Evolutionary conservation across 2,329 filamentous ascomycete species (phyloP), one percentile per base, ranked within the genome.

Genomic region (Aspergillus chevalieri): DNA sequence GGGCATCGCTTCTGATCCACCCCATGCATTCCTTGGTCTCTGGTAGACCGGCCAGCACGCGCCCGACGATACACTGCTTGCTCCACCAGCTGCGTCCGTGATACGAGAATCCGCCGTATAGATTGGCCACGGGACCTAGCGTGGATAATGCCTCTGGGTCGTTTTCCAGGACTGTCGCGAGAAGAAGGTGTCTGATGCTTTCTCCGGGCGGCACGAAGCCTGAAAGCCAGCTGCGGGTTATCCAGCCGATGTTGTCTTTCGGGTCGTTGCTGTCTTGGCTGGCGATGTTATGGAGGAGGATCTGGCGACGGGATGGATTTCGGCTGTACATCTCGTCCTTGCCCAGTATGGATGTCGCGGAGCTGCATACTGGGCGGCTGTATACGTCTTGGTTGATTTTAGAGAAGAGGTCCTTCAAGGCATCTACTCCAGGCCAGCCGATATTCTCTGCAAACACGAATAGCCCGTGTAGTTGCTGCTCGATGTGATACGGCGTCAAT

Each of bases 41-140:
- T 6, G 69, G 61, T 24, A 72, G 47, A 39, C 74, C 70, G 30
- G 74, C 74, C 24, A 83, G 51, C 1, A 82, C 76, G 24, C 78
- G 72, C 0, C 76, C 77, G n/a, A 80, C 70, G 28, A 82, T 68
- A 36, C 74, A 79, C 41, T 67, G 68, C 58, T 80, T 81, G 58
- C 78, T 81, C 79, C 79, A 83, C 72, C 76, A 83, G 43, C 73
- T 77, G 30, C 68, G 68, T 3, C 65, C 69, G 6, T 65, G 57
- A 51, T 78, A 79, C 22, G 77, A 60, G 52, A 83, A 80, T 2
- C 79, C 80, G 17, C 78, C 77, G 47, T 79, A 75, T 0, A 82
- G 64, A 54, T 78, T 78, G 0, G 74, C 76, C 6, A 70, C 67
- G 10, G 78, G 70, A 0, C 79, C 79, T 1, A 82, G 66, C 22